Evolutionary conservation across 1,139 yeast species (phyloP).

Genomic region (Wickerhamiella pararugosa): DNA sequence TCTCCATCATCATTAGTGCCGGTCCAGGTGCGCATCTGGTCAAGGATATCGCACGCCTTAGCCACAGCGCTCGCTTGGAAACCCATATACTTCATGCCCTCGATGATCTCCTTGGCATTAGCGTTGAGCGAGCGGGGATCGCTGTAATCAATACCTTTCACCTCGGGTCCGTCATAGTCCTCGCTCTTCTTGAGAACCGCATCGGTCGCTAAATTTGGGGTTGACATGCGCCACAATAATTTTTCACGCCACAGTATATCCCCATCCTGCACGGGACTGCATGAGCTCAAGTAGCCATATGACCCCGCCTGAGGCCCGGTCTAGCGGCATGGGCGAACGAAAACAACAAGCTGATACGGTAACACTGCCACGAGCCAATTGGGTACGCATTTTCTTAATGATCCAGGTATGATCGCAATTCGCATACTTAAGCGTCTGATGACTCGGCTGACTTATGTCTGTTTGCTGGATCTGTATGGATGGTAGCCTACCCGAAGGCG

Average conservation of each 20-base stretch:
- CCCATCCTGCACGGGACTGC: not conserved
- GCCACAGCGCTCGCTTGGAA: slow-evolving; percentile 86
- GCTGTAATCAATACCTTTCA: slow-evolving; percentile 79
- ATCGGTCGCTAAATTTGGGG: slow-evolving; percentile 60
- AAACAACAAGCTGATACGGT: not conserved
- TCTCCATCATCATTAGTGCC: slow-evolving; percentile 62
- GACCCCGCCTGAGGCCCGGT: not conserved
- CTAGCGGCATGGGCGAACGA: not conserved
- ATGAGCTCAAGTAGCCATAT: not conserved
- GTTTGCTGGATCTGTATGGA: slow-evolving; percentile 7
- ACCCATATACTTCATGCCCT: slow-evolving; percentile 90
- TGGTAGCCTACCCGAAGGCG: not conserved
- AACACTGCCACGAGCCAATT: not conserved
- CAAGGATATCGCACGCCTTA: slow-evolving; percentile 78
- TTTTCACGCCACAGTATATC: too few species aligned
- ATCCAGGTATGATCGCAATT: not conserved
- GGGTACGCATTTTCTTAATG: not conserved
- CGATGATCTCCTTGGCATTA: slow-evolving; percentile 62
- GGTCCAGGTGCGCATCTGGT: slow-evolving; percentile 85
- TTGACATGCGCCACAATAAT: slow-evolving; percentile 7
- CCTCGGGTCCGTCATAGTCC: slow-evolving; percentile 61
- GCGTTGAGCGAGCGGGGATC: slow-evolving; percentile 47
- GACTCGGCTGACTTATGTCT: not conserved
- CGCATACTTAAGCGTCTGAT: not conserved
- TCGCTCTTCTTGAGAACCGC: slow-evolving; percentile 81